Conservation (phyloP, 371 early-diverging fungal genomes). For the Rhizopus arrhizus region DNA sequence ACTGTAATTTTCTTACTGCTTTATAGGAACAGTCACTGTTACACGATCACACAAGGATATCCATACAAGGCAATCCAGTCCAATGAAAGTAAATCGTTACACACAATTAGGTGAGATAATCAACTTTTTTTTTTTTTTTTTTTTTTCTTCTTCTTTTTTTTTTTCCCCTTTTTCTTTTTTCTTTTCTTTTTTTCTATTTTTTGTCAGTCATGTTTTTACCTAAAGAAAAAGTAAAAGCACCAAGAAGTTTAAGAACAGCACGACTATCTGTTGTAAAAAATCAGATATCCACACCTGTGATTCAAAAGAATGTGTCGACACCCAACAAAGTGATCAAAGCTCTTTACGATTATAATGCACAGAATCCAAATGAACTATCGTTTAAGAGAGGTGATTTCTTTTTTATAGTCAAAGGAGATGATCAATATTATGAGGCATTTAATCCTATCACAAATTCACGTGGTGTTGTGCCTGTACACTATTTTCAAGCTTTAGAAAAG, state of each 20-base stretch:
- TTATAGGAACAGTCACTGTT: no score
- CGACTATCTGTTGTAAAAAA: slow-evolving; percentile 33
- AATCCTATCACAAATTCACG: slow-evolving; percentile 75
- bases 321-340: slow-evolving; percentile 85
- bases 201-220: slow-evolving; percentile 17
- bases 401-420: slow-evolving; percentile 69
- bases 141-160: not conserved
- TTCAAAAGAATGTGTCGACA: slow-evolving; percentile 37
- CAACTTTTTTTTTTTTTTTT: not conserved
- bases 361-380: slow-evolving; percentile 67
- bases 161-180: slow-evolving; percentile 16
- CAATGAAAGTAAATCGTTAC: no score
- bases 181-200: slow-evolving; percentile 10
- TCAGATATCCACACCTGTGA: slow-evolving; percentile 39
- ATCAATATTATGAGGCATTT: slow-evolving; percentile 78
- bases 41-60: no score
- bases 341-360: slow-evolving; percentile 65
- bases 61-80: no score
- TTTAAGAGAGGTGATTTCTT: slow-evolving; percentile 78
- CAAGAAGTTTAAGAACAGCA: slow-evolving; percentile 30
- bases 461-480: slow-evolving; percentile 75
- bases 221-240: slow-evolving; percentile 33
- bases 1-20: no score
- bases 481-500: slow-evolving; percentile 75
- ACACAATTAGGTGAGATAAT: no score